These are phyloP conservation scores for Daldinia loculata DNA, from an alignment of 495 filamentous ascomycete species.

Conservation along the genomic window DNA sequence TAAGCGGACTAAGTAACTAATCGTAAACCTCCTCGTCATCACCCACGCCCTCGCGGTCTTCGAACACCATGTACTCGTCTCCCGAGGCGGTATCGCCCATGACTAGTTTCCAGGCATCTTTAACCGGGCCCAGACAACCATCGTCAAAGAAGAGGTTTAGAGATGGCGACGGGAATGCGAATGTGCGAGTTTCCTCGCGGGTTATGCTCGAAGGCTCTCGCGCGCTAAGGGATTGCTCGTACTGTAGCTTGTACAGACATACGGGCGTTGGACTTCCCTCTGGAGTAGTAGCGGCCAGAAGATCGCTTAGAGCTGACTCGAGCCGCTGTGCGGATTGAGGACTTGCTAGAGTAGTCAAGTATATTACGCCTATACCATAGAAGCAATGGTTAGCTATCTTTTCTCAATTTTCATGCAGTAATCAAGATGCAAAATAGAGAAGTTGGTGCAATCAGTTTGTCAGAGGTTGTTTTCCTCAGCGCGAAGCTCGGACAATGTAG, in stretches of 20 bases:
- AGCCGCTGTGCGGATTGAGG: conserved; percentile 55
- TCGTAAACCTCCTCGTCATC: conserved; percentile 57
- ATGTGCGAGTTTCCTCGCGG: conserved; percentile 32
- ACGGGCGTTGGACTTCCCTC: conserved; percentile 44
- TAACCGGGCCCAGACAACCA: conserved; percentile 65
- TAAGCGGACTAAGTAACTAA: neutral
- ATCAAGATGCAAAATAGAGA: neutral
- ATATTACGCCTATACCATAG: conserved; percentile 70
- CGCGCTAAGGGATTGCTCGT: conserved; percentile 33
- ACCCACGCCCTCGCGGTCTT: conserved; percentile 59
- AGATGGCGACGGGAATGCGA: conserved; percentile 62
- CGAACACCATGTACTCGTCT: conserved; percentile 70
- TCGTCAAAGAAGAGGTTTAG: conserved; percentile 77
- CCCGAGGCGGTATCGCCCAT: conserved; percentile 61
- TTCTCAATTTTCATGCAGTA: neutral
- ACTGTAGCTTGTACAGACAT: conserved; percentile 31
- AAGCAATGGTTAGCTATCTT: conserved; percentile 55
- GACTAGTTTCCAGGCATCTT: conserved; percentile 69
- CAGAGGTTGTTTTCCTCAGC: conserved; percentile 85
- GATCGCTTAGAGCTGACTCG: conserved; percentile 61
- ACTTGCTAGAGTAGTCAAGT: conserved; percentile 63
- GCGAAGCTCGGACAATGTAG: conserved; percentile 95
- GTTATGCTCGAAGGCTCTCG: conserved; percentile 40
- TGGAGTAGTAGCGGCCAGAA: conserved; percentile 58
- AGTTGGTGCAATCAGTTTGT: conserved; percentile 76